phyloP scores from a whole-genome alignment of 371 early-diverging fungal genomes.

The Syncephalis fuscata region DNA sequence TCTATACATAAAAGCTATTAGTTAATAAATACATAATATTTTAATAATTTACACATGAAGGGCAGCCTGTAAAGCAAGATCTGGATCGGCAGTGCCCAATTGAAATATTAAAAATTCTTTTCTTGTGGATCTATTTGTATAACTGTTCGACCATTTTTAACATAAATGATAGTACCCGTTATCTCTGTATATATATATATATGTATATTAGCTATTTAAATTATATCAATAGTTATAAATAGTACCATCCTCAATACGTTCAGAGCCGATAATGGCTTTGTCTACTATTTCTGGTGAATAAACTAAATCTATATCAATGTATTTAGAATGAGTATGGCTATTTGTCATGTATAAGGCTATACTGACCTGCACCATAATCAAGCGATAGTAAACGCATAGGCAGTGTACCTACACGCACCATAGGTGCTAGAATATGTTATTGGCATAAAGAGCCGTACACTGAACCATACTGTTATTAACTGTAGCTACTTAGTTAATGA shows the following conservation, averaged over 20 bases:
- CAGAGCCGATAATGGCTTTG: constrained; percentile 65
- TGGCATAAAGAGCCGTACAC: not conserved
- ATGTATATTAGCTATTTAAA: not conserved
- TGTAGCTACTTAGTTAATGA: too few species aligned
- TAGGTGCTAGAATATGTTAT: constrained; percentile 13
- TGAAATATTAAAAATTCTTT: constrained; percentile 50
- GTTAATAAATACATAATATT: not conserved
- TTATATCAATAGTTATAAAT: not conserved
- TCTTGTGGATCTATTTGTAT: constrained; percentile 51
- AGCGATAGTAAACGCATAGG: constrained; percentile 74
- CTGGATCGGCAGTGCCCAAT: constrained; percentile 70
- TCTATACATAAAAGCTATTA: not conserved
- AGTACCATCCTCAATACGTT: constrained; percentile 51
- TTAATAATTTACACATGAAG: constrained; percentile 57
- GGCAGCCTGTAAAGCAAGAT: constrained; percentile 78
- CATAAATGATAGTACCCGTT: constrained; percentile 51
- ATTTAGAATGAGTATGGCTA: too few species aligned
- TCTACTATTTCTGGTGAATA: constrained; percentile 88
- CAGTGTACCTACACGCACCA: constrained; percentile 60
- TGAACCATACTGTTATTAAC: too few species aligned
- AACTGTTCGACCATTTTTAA: constrained; percentile 27
- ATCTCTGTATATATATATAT: constrained; percentile 16
- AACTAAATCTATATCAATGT: constrained; percentile 76
- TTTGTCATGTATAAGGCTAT: not conserved
- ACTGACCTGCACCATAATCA: constrained; percentile 72